Base-by-base conservation (phyloP, 495 filamentous ascomycete species). In the Neurospora sp. region DNA sequence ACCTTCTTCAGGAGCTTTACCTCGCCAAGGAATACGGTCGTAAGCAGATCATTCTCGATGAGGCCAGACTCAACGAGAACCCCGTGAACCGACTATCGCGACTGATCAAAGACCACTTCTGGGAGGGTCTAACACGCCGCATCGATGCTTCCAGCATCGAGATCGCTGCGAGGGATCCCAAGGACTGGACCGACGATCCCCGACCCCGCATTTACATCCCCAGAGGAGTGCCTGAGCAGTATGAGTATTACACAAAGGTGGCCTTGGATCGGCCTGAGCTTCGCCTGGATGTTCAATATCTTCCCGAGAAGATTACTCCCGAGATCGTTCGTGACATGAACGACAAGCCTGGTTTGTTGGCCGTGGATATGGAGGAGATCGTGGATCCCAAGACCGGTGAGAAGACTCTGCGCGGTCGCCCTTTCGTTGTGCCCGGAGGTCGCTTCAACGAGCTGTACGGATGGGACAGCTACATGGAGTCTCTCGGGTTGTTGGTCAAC, bases 401-500 rank as follows among this genome's bases (percentile, higher is more conserved):
- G 78, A 88, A 86, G 72, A 89, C 90, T 3, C 80, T 94, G 8
- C 82, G 84, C n/a, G 96, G 96, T 39, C 87, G 95, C 66, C 96
- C 96, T 0, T 99, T 98, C 77, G 93, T 98, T 27, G 96, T 99
- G 27, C 96, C 96, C 0, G 96, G 96, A 44, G 96, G 95, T 18
- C 88, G 96, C 37, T 99, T 99, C 88, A 99, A 98, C 82, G 96
- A 99, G 80, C 81, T 98, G 31, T 99, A 99, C 78, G 93, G 88
- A 18, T 99, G 96, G 96, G 96, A 99, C 80, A 96, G 93, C 79
- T 98, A 97, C 83, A 97, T 99, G 93, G 93, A 93, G 77, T 93
- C 95, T 9, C 84, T 98, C 11, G 94, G 95, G 5, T 86, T 99
- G 75, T 82, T 98, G 46, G 90, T 90, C 74, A 91, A 94, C 79